Evolutionary conservation across 176 grass and related monocot species (phyloP).

Genomic region (Elaeis guineensis): DNA sequence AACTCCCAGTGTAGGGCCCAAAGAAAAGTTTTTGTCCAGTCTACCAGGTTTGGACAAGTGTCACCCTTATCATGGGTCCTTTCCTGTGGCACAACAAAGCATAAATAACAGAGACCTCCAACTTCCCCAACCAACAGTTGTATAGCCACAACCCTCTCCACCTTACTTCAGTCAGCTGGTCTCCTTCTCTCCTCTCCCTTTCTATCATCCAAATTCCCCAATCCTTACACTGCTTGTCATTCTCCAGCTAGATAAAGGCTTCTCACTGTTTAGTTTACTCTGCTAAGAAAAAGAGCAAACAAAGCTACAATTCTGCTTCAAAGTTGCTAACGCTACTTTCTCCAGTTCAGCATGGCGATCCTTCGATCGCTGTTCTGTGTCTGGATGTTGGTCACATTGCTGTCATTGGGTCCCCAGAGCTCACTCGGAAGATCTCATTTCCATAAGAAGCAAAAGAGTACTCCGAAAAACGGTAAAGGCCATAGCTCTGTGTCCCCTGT

Average conservation of each 20-base stretch:
- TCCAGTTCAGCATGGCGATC: conserved; percentile 11
- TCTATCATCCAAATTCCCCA: background rate
- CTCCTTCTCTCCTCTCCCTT: background rate
- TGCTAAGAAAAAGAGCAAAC: no score
- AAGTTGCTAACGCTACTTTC: background rate
- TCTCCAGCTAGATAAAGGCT: no score
- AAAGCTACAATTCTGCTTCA: no score
- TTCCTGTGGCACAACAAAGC: background rate
- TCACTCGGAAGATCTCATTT: conserved; percentile 50
- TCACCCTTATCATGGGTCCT: conserved; percentile 17
- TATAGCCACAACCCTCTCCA: no score
- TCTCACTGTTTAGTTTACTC: no score
- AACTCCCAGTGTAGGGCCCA: no score
- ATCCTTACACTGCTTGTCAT: no score
- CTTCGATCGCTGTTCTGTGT: conserved; percentile 3
- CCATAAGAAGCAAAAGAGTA: conserved; percentile 42
- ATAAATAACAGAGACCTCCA: conserved; percentile 25
- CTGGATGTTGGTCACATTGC: conserved; percentile 9
- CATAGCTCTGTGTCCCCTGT: conserved; percentile 2
- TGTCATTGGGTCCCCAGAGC: conserved; percentile 16
- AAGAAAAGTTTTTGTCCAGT: background rate
- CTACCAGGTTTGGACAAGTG: conserved; percentile 14
- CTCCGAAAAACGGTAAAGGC: conserved; percentile 14
- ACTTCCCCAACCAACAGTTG: conserved; percentile 4
- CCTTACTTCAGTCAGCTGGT: background rate